Percentiles rank a stretch among this genome's conserved stretches.
phyloP scores from a whole-genome alignment of 1,284 basidiomycete genomes.

The Trametes versicolor region DNA sequence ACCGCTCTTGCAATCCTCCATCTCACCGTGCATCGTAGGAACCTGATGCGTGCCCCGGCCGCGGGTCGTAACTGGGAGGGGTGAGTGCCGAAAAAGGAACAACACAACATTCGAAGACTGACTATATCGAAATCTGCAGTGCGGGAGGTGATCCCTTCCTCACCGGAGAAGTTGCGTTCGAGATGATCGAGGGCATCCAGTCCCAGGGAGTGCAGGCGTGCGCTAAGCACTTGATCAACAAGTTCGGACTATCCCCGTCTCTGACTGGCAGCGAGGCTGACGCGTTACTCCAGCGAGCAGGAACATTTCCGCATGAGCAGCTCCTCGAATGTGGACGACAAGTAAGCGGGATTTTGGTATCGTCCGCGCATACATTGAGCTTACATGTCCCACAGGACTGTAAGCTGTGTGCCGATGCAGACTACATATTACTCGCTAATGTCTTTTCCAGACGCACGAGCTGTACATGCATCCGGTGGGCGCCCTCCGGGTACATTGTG shows the following conservation, averaged over 20 bases:
- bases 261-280: neutral
- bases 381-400: slow-evolving; percentile 19
- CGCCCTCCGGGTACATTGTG: neutral
- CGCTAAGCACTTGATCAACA: slow-evolving; percentile 74
- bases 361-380: neutral
- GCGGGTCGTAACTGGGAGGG: slow-evolving; percentile 85
- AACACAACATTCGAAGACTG: neutral
- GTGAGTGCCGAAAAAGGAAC: slow-evolving; percentile 36
- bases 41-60: slow-evolving; percentile 68
- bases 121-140: slow-evolving; percentile 38
- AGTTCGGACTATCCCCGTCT: slow-evolving; percentile 38
- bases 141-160: slow-evolving; percentile 72
- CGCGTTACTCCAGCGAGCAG: slow-evolving; percentile 52
- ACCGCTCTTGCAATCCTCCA: neutral
- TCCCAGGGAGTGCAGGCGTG: slow-evolving; percentile 67
- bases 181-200: slow-evolving; percentile 70
- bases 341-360: slow-evolving; percentile 46
- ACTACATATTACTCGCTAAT: slow-evolving; percentile 3
- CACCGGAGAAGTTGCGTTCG: slow-evolving; percentile 68
- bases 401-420: neutral
- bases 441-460: slow-evolving; percentile 57
- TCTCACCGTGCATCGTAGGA: slow-evolving; percentile 47
- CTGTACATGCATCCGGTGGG: slow-evolving; percentile 59
- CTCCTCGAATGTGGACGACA: slow-evolving; percentile 72
- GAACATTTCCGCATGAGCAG: slow-evolving; percentile 63